phyloP scores from a whole-genome alignment of 371 early-diverging fungal genomes.

The Dinochytrium kinnereticum region DNA sequence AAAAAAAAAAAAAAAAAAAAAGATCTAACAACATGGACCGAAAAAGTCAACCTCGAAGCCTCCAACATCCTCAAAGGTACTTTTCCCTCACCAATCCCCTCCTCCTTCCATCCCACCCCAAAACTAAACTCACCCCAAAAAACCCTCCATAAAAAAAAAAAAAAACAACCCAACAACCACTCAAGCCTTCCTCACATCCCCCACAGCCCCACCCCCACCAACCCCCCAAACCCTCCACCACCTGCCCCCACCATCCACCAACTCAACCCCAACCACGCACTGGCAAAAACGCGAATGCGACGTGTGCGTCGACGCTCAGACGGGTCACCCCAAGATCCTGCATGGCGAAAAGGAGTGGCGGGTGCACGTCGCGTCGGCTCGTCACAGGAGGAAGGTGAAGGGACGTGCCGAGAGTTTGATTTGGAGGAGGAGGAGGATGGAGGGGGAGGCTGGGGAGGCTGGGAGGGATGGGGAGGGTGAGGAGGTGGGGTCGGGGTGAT shows the following conservation, averaged over 20 bases:
- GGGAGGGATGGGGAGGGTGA: background rate
- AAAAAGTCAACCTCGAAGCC: background rate
- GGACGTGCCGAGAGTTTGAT: conserved; percentile 13
- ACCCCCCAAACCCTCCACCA: background rate
- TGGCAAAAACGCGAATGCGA: conserved; percentile 40
- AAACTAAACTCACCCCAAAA: too few relatives aligned
- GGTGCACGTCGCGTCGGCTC: conserved; percentile 37
- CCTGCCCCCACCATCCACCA: background rate
- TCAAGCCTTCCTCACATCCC: background rate
- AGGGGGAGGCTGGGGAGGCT: background rate
- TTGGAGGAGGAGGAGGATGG: background rate
- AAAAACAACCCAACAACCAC: background rate
- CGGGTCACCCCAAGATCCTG: conserved; percentile 40
- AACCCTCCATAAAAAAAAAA: too few relatives aligned
- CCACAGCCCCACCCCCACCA: background rate
- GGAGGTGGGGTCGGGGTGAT: background rate
- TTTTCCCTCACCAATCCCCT: background rate
- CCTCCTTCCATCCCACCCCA: background rate
- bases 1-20: background rate
- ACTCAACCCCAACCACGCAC: background rate
- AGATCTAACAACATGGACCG: background rate
- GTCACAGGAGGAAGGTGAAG: conserved; percentile 37
- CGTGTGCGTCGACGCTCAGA: conserved; percentile 40
- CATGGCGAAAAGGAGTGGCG: conserved; percentile 49
- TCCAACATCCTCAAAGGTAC: background rate